Percentiles rank a stretch among this genome's conserved stretches.
These are phyloP conservation scores for Aureobasidium sp. DNA, from an alignment of 2,329 filamentous ascomycete species.

Conservation along the genomic window DNA sequence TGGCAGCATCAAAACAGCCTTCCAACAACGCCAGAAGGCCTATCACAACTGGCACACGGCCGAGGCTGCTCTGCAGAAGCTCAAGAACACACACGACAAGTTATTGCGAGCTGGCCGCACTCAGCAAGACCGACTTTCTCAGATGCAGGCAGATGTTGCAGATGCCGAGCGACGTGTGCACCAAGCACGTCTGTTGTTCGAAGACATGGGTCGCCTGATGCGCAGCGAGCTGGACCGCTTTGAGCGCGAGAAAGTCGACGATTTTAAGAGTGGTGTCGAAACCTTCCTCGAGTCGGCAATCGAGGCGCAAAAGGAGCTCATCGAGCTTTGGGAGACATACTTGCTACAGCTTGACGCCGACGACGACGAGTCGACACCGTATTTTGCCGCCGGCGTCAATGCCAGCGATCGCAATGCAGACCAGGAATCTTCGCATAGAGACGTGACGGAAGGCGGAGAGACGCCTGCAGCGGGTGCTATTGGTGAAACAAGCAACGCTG, in stretches of 20 bases:
- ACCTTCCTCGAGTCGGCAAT: conserved; percentile 96
- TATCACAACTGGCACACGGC: conserved; percentile 92
- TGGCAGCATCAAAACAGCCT: conserved; percentile 88
- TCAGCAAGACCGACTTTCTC: conserved; percentile 90
- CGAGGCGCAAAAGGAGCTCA: conserved; percentile 92
- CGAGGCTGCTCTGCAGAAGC: conserved; percentile 84
- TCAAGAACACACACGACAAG: conserved; percentile 84
- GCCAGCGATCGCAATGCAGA: conserved; percentile 16
- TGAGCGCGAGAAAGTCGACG: conserved; percentile 95
- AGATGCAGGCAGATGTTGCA: conserved; percentile 86
- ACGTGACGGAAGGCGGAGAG: conserved; percentile 1
- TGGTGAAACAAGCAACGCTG: background rate
- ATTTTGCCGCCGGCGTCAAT: conserved; percentile 30
- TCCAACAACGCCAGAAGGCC: conserved; percentile 85
- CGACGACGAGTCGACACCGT: conserved; percentile 54
- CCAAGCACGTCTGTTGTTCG: conserved; percentile 81
- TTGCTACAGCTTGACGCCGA: conserved; percentile 92
- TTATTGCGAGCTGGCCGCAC: conserved; percentile 89
- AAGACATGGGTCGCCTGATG: conserved; percentile 96
- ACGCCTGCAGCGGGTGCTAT: background rate
- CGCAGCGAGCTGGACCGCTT: conserved; percentile 85
- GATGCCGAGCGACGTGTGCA: conserved; percentile 92
- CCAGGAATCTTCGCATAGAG: conserved; percentile 31
- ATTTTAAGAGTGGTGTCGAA: conserved; percentile 97
- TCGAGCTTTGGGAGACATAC: conserved; percentile 97